Conservation (phyloP, 1,139 yeast genomes). For the Pichia sp. region DNA sequence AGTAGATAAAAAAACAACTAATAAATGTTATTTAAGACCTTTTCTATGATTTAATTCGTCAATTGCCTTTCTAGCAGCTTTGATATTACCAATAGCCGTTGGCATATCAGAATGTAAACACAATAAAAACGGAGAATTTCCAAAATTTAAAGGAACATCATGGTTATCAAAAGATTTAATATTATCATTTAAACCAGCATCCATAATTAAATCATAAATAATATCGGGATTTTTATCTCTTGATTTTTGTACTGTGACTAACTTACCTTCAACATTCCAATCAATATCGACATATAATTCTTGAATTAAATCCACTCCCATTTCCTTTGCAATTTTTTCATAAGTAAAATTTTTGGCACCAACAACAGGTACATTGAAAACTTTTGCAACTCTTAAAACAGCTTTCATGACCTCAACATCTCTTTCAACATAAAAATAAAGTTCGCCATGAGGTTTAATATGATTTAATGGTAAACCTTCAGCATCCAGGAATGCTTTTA, state of each 20-base stretch:
- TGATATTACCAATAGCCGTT: slow-evolving; percentile 32
- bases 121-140: slow-evolving; percentile 30
- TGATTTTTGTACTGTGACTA: slow-evolving; percentile 26
- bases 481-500: slow-evolving; percentile 34
- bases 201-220: slow-evolving; percentile 28
- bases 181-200: slow-evolving; percentile 25
- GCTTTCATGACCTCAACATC: slow-evolving; percentile 34
- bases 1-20: neutral
- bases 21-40: neutral
- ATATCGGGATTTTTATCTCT: slow-evolving; percentile 31
- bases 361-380: slow-evolving; percentile 32
- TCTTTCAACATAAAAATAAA: slow-evolving; percentile 34
- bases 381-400: slow-evolving; percentile 34
- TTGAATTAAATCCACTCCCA: slow-evolving; percentile 33
- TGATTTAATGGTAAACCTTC: slow-evolving; percentile 33
- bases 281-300: slow-evolving; percentile 36
- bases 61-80: slow-evolving; percentile 30
- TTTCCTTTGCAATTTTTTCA: slow-evolving; percentile 27
- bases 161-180: slow-evolving; percentile 24
- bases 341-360: slow-evolving; percentile 30
- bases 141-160: slow-evolving; percentile 27
- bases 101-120: slow-evolving; percentile 38
- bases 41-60: slow-evolving; percentile 26
- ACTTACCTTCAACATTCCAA: slow-evolving; percentile 30
- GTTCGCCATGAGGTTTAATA: slow-evolving; percentile 37